Evolutionary conservation across 2,329 filamentous ascomycete species (phyloP).

Genomic region (Aspergillus hiratsukae): DNA sequence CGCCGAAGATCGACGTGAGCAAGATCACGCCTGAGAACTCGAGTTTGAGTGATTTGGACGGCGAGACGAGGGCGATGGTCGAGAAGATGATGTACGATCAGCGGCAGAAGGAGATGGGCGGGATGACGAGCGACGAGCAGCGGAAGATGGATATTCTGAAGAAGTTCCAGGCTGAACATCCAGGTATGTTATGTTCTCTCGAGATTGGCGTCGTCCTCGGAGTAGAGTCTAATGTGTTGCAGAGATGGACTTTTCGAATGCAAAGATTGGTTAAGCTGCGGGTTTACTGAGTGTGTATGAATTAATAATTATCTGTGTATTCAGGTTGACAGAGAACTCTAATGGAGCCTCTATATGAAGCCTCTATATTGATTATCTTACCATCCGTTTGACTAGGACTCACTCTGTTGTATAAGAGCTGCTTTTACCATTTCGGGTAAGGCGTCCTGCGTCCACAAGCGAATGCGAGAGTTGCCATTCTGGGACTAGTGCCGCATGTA

Average conservation of each 20-base stretch:
- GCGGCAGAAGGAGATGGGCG: slow-evolving; percentile 87
- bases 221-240: slow-evolving; percentile 4
- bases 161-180: slow-evolving; percentile 82
- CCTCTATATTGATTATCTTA: background rate
- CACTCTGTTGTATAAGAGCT: background rate
- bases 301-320: slow-evolving; percentile 11
- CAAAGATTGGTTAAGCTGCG: slow-evolving; percentile 50
- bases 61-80: slow-evolving; percentile 92
- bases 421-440: background rate
- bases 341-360: background rate
- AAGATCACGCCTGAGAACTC: slow-evolving; percentile 94
- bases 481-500: slow-evolving; percentile 13
- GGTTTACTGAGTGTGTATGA: slow-evolving; percentile 15
- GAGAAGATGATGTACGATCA: slow-evolving; percentile 99
- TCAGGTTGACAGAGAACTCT: background rate
- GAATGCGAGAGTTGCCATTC: slow-evolving; percentile 20
- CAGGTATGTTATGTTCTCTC: slow-evolving; percentile 33
- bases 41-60: slow-evolving; percentile 87
- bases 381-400: background rate
- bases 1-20: slow-evolving; percentile 88
- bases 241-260: slow-evolving; percentile 66
- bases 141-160: slow-evolving; percentile 89
- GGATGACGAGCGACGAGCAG: slow-evolving; percentile 88
- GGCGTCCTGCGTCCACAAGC: background rate
- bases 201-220: slow-evolving; percentile 1